These are phyloP conservation scores for Jimgerdemannia lactiflua DNA, from an alignment of 192 early-diverging fungal species.

Conservation along the genomic window DNA sequence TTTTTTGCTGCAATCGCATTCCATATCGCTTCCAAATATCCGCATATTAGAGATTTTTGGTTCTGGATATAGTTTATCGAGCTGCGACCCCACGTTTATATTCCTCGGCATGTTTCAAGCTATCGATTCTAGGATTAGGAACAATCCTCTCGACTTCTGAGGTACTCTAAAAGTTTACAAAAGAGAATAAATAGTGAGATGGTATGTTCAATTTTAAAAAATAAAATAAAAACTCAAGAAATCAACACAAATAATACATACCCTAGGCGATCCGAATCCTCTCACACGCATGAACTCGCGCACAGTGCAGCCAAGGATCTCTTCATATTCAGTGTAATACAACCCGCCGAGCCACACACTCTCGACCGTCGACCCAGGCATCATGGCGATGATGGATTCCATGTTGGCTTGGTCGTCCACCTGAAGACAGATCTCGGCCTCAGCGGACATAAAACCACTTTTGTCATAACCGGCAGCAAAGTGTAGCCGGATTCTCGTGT, in stretches of 20 bases:
- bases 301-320: not conserved
- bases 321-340: not conserved
- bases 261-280: not conserved
- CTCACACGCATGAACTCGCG: not conserved
- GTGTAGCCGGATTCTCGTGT: not conserved
- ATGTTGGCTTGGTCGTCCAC: not conserved
- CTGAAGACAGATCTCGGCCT: not conserved
- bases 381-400: not conserved
- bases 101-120: not conserved
- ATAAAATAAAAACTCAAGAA: not conserved
- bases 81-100: not conserved
- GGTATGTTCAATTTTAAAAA: not conserved
- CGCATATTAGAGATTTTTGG: no score
- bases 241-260: not conserved
- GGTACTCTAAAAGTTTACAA: not conserved
- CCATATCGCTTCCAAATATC: no score
- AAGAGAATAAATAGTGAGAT: not conserved
- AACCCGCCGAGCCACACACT: not conserved
- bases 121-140: not conserved
- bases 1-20: no score
- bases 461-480: not conserved
- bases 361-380: not conserved
- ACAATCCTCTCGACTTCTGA: not conserved
- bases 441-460: not conserved
- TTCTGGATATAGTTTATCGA: not conserved